A percentile compares a stretch with the other conserved stretches of the same genome.
phyloP scores from a whole-genome alignment of 176 grass and related monocot species.

The Cenchrus purpureus region DNA sequence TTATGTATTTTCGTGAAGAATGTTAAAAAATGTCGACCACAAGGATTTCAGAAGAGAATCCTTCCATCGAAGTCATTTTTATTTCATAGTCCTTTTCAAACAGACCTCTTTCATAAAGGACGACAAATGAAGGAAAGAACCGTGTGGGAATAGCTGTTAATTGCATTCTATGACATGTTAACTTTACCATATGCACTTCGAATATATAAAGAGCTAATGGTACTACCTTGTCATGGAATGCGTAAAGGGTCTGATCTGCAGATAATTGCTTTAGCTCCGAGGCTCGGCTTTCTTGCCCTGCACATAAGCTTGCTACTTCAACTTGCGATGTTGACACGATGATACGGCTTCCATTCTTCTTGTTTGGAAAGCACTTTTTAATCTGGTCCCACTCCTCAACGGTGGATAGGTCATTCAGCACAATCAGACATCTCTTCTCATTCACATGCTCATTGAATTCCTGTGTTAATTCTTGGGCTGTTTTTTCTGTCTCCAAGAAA shows the following conservation, averaged over 20 bases:
- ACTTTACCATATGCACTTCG: too few species aligned
- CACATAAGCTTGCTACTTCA: slow-evolving; percentile 15
- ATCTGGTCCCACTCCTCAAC: slow-evolving; percentile 29
- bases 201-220: background rate
- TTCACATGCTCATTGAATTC: background rate
- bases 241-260: background rate
- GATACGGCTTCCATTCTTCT: slow-evolving; percentile 10
- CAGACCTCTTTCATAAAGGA: too few species aligned
- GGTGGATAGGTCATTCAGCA: slow-evolving; percentile 11
- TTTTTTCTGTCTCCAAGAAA: background rate
- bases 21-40: too few species aligned
- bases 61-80: too few species aligned
- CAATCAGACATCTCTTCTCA: background rate
- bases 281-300: background rate
- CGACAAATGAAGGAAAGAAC: too few species aligned
- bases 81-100: too few species aligned
- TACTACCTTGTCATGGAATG: background rate
- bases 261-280: background rate
- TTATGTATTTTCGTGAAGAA: too few species aligned
- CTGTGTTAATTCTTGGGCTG: background rate
- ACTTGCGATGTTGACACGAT: background rate
- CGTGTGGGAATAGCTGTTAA: too few species aligned
- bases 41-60: too few species aligned
- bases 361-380: background rate
- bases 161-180: too few species aligned